phyloP scores from a whole-genome alignment of 1,284 basidiomycete species.

The Mycena sp. region DNA sequence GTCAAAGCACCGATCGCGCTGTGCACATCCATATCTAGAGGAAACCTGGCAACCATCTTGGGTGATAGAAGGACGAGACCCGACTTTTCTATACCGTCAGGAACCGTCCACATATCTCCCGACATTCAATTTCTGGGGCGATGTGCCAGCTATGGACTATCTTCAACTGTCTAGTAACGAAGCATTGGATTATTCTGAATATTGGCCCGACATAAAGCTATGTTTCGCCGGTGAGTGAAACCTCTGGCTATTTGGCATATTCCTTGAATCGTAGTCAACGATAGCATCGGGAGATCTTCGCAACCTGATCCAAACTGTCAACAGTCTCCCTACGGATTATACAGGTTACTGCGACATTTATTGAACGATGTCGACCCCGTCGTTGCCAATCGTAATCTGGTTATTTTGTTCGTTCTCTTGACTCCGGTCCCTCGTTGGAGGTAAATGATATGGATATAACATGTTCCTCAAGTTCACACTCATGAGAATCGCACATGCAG shows the following conservation, averaged over 20 bases:
- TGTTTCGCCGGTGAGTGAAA: constrained; percentile 44
- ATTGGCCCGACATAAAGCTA: constrained; percentile 42
- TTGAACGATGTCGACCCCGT: constrained; percentile 46
- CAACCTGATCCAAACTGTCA: constrained; percentile 48
- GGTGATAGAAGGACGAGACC: constrained; percentile 27
- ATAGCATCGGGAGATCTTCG: constrained; percentile 48
- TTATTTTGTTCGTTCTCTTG: constrained; percentile 46
- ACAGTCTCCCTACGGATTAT: constrained; percentile 45
- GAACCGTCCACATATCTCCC: no score
- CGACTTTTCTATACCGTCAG: constrained; percentile 15
- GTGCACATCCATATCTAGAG: constrained; percentile 25
- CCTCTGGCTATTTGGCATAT: not conserved
- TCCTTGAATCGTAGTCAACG: not conserved
- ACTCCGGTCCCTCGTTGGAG: constrained; percentile 45
- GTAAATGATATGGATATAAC: constrained; percentile 43
- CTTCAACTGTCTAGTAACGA: constrained; percentile 44
- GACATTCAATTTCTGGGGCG: constrained; percentile 36
- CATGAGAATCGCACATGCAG: not conserved
- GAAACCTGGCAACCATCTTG: constrained; percentile 29
- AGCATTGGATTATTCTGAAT: constrained; percentile 17
- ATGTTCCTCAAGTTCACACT: no score
- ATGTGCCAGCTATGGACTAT: constrained; percentile 38
- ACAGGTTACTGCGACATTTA: constrained; percentile 44
- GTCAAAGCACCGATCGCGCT: constrained; percentile 24
- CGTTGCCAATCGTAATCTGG: constrained; percentile 45